Percentiles rank a stretch among this genome's conserved stretches.
Conservation (phyloP, 2,329 filamentous ascomycete genomes). For the Botrytis aclada region DNA sequence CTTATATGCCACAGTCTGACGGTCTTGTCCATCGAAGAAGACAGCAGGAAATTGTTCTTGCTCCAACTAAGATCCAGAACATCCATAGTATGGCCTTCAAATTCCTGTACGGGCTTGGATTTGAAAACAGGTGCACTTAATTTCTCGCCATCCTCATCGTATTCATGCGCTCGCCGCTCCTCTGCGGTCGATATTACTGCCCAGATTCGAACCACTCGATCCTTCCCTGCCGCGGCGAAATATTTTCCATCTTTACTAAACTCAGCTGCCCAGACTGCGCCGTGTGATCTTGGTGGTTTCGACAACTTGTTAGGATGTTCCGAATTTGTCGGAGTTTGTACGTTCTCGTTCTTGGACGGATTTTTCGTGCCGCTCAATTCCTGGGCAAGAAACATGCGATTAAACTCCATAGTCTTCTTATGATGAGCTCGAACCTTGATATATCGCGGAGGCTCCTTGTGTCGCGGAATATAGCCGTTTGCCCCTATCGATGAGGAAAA, state of each 20-base stretch:
- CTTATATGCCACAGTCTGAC: conserved; percentile 92
- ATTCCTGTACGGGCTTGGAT: conserved; percentile 73
- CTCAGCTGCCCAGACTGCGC: conserved; percentile 87
- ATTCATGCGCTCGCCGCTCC: conserved; percentile 71
- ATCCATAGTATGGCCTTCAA: conserved; percentile 78
- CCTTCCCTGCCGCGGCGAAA: conserved; percentile 87
- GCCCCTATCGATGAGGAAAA: conserved; percentile 72
- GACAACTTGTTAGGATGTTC: conserved; percentile 29
- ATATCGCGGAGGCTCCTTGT: conserved; percentile 87
- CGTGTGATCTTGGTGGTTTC: conserved; percentile 38
- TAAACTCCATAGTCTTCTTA: conserved; percentile 79
- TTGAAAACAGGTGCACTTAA: conserved; percentile 90
- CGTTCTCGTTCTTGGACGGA: conserved; percentile 35
- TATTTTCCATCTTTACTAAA: conserved; percentile 92
- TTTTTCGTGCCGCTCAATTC: conserved; percentile 67
- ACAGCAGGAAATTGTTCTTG: conserved; percentile 96
- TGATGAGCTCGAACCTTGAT: conserved; percentile 80
- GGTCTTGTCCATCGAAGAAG: conserved; percentile 97
- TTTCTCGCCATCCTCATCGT: conserved; percentile 63
- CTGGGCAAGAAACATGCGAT: conserved; percentile 87
- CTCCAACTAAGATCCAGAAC: conserved; percentile 95
- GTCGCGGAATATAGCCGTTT: conserved; percentile 74
- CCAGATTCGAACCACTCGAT: conserved; percentile 83
- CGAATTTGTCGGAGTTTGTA: conserved; percentile 27
- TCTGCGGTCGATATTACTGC: conserved; percentile 79